phyloP scores from a whole-genome alignment of 2,329 filamentous ascomycete genomes.

The Cladosporium oxysporum region DNA sequence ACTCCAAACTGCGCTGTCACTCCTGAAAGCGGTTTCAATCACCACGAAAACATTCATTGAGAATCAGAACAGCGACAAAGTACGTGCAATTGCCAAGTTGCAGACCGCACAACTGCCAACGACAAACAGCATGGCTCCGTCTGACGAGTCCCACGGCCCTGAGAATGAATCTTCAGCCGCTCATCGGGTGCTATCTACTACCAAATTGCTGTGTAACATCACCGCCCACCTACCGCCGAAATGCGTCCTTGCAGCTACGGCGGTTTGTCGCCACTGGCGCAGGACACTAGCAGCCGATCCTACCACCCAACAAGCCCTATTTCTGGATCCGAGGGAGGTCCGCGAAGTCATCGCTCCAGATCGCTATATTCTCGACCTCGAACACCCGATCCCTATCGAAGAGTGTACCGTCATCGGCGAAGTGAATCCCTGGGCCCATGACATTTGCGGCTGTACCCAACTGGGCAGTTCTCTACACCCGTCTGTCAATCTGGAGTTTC shows the following conservation, averaged over 20 bases:
- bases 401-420: not conserved
- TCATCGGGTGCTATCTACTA: not conserved
- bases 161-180: not conserved
- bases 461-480: not conserved
- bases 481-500: not conserved
- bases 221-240: not conserved
- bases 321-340: not conserved
- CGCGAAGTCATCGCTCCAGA: not conserved
- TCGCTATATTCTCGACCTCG: not conserved
- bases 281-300: not conserved
- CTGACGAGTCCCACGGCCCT: not conserved
- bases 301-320: not conserved
- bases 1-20: too few species aligned
- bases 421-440: not conserved
- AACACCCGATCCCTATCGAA: not conserved
- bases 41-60: not conserved
- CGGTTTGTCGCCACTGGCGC: not conserved
- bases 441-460: not conserved
- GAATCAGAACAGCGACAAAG: not conserved
- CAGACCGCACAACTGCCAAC: not conserved
- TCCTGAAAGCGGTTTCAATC: too few species aligned
- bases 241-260: not conserved
- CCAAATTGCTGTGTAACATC: not conserved
- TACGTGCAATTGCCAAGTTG: not conserved
- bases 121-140: not conserved